Evolutionary conservation across 2,329 filamentous ascomycete species (phyloP).

Genomic region (Neodidymelliopsis sp.): DNA sequence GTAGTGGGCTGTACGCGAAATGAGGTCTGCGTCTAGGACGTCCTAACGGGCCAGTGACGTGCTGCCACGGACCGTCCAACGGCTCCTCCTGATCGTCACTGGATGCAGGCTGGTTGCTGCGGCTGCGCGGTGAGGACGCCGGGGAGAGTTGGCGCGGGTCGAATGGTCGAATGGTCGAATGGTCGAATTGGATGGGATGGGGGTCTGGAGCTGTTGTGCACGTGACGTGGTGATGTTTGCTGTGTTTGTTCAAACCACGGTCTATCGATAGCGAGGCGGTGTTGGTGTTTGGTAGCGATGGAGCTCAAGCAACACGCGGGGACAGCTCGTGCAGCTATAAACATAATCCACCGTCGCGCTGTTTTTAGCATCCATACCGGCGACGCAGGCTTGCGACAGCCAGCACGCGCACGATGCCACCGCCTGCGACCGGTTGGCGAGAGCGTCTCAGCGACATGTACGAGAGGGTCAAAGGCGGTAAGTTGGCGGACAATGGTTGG

Average conservation of each 20-base stretch:
- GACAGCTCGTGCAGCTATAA: conserved; percentile 13
- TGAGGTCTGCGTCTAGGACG: conserved; percentile 38
- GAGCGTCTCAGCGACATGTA: conserved; percentile 45
- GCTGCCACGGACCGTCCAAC: conserved; percentile 27
- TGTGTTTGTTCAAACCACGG: neutral
- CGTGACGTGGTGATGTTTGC: conserved; percentile 19
- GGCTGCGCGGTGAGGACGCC: conserved; percentile 20
- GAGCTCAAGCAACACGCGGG: conserved; percentile 14
- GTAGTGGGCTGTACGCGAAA: conserved; percentile 37
- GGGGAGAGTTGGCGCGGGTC: conserved; percentile 14
- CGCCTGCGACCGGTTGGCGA: conserved; percentile 44
- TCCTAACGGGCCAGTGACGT: conserved; percentile 42
- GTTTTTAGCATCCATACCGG: neutral
- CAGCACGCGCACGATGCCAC: conserved; percentile 37
- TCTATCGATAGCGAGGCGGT: conserved; percentile 5
- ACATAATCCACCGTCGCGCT: neutral
- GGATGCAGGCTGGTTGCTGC: conserved; percentile 20
- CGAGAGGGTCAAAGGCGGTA: conserved; percentile 48
- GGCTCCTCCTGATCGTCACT: conserved; percentile 27
- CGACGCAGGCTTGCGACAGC: conserved; percentile 9
- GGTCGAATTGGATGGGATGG: conserved; percentile 9
- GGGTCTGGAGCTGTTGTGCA: conserved; percentile 16
- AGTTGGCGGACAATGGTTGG: conserved; percentile 44
- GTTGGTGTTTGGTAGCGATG: neutral
- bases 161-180: too few species aligned